These are phyloP conservation scores for Astrephomene gubernaculifera DNA, from an alignment of 139 green algal genomes.

Conservation along the genomic window DNA sequence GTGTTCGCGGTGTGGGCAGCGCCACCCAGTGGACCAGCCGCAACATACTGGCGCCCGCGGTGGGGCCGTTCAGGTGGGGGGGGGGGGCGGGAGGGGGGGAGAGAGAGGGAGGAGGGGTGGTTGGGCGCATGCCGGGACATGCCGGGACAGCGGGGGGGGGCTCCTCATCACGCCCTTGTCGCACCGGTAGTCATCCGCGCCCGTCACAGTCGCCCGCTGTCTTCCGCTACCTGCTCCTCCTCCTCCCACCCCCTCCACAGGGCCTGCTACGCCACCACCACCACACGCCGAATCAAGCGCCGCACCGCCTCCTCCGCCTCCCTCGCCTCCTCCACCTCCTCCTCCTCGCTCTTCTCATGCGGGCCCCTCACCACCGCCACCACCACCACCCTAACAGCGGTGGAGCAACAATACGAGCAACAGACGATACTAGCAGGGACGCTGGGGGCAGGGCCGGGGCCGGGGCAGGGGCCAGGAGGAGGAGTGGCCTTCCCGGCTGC, in stretches of 20 bases:
- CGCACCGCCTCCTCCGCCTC: neutral
- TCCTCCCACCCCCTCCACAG: neutral
- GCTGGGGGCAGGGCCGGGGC: too few relatives aligned
- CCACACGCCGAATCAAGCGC: neutral
- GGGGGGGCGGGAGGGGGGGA: neutral
- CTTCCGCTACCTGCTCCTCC: too few relatives aligned
- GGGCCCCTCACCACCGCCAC: neutral
- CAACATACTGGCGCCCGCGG: slow-evolving; percentile 59
- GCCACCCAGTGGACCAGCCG: slow-evolving; percentile 60
- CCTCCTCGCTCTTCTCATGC: neutral
- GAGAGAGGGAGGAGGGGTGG: neutral
- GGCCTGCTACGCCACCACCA: slow-evolving; percentile 46
- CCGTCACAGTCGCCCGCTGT: too few relatives aligned
- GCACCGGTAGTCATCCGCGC: too few relatives aligned
- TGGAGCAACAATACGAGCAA: neutral
- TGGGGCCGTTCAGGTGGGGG: slow-evolving; percentile 49
- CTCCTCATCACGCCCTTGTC: too few relatives aligned
- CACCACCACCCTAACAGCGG: too few relatives aligned
- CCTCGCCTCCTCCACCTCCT: neutral
- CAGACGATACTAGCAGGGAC: too few relatives aligned
- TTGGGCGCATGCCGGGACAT: neutral
- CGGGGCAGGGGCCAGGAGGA: neutral
- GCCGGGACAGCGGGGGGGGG: neutral
- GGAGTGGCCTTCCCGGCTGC: neutral
- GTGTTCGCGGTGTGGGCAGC: slow-evolving; percentile 51